Evolutionary conservation across 352 stramenopile species (phyloP).

Genomic region (Plasmopara muralis): DNA sequence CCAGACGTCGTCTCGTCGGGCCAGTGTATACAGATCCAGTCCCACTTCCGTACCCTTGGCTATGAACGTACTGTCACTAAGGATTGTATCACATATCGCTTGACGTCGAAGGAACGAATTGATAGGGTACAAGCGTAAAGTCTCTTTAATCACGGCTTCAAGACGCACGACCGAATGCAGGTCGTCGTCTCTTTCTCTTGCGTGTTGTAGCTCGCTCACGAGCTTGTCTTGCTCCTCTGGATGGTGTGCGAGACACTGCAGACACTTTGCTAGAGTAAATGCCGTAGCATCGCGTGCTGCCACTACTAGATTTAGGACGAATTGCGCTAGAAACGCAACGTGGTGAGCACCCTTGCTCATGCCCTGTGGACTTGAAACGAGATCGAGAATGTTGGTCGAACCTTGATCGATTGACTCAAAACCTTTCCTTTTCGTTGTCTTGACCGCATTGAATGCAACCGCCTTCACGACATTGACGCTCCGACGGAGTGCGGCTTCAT

Average conservation of each 20-base stretch:
- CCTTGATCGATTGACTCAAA: background rate
- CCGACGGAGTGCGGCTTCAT: slow-evolving; percentile 22
- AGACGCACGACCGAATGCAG: slow-evolving; percentile 28
- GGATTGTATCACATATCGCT: slow-evolving; percentile 37
- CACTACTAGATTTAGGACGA: slow-evolving; percentile 64
- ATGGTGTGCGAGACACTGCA: slow-evolving; percentile 49
- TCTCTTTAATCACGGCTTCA: slow-evolving; percentile 51
- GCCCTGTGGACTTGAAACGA: slow-evolving; percentile 12
- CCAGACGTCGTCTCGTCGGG: slow-evolving; percentile 39
- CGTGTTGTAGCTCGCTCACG: slow-evolving; percentile 8
- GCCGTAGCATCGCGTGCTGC: slow-evolving; percentile 64
- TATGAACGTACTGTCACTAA: slow-evolving; percentile 54
- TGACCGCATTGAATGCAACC: slow-evolving; percentile 15
- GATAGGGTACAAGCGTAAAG: slow-evolving; percentile 44
- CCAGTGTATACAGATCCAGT: slow-evolving; percentile 47
- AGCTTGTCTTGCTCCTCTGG: slow-evolving; percentile 49
- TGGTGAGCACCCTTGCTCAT: slow-evolving; percentile 16
- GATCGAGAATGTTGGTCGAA: slow-evolving; percentile 10
- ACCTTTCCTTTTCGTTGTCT: slow-evolving; percentile 6
- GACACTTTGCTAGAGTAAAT: slow-evolving; percentile 44
- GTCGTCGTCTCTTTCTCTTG: slow-evolving; percentile 11
- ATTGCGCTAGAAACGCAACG: slow-evolving; percentile 38
- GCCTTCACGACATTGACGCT: slow-evolving; percentile 18
- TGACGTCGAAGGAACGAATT: slow-evolving; percentile 26
- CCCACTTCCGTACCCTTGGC: slow-evolving; percentile 32